Conservation (phyloP, 2,329 filamentous ascomycete genomes). For the Hymenoscyphus occultus region DNA sequence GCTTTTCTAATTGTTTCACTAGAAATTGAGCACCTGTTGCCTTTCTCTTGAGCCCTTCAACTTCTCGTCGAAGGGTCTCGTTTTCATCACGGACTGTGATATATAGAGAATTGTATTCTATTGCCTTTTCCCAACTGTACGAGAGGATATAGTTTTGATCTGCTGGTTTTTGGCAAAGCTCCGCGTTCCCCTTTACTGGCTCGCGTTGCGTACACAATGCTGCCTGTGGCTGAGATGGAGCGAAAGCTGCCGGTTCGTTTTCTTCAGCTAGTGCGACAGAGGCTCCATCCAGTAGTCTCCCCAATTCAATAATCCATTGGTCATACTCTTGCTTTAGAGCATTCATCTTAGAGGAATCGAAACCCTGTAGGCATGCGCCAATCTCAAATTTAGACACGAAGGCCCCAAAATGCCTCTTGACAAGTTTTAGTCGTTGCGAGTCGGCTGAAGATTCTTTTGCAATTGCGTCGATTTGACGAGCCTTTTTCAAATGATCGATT, state of each 20-base stretch:
- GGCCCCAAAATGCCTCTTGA: not conserved
- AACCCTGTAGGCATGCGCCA: not conserved
- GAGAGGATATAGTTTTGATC: not conserved
- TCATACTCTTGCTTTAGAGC: not conserved
- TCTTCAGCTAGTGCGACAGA: not conserved
- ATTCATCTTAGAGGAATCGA: not conserved
- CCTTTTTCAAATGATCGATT: not conserved
- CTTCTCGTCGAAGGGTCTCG: not conserved
- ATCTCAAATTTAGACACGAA: not conserved
- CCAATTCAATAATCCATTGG: not conserved
- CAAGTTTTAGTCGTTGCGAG: not conserved
- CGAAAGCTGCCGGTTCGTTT: not conserved
- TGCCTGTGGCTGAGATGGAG: not conserved
- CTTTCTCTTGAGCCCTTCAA: not conserved
- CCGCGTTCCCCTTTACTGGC: not conserved
- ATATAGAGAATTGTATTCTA: not conserved
- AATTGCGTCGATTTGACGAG: not conserved
- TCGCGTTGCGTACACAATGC: not conserved
- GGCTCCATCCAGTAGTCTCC: not conserved
- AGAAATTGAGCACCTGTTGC: not conserved
- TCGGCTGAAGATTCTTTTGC: not conserved
- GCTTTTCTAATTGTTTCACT: not conserved
- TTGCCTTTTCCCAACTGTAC: not conserved
- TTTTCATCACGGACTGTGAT: not conserved
- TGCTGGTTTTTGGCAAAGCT: not conserved